Conservation (phyloP, 2,329 filamentous ascomycete species). For the Aquanectria penicillioides region DNA sequence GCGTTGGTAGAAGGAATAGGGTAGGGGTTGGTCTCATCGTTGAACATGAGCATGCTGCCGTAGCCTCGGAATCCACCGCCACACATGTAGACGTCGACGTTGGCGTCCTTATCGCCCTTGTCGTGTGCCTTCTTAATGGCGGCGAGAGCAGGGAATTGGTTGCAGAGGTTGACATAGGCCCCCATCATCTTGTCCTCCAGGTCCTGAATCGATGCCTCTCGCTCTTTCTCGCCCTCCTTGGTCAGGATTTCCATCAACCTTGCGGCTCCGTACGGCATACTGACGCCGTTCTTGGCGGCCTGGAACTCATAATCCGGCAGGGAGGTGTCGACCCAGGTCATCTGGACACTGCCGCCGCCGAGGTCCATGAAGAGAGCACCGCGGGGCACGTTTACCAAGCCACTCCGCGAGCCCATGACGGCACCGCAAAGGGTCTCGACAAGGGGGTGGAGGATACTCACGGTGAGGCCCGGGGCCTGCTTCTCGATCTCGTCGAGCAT, state of each 20-base stretch:
- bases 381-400: slow-evolving; percentile 67
- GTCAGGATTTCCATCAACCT: slow-evolving; percentile 63
- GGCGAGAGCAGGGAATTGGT: slow-evolving; percentile 60
- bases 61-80: slow-evolving; percentile 92
- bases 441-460: slow-evolving; percentile 78
- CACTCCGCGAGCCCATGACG: slow-evolving; percentile 80
- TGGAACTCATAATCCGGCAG: slow-evolving; percentile 57
- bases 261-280: slow-evolving; percentile 70
- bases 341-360: slow-evolving; percentile 76
- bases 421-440: slow-evolving; percentile 87
- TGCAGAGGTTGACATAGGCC: slow-evolving; percentile 66
- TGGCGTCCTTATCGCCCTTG: slow-evolving; percentile 42
- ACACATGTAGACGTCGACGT: slow-evolving; percentile 82
- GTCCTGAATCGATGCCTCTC: slow-evolving; percentile 45
- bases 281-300: slow-evolving; percentile 65
- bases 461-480: slow-evolving; percentile 70
- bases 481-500: slow-evolving; percentile 73
- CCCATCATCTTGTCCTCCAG: slow-evolving; percentile 67
- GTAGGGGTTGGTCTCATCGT: slow-evolving; percentile 78
- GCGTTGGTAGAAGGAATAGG: slow-evolving; percentile 86
- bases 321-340: slow-evolving; percentile 69
- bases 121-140: slow-evolving; percentile 49
- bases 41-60: slow-evolving; percentile 87
- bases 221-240: slow-evolving; percentile 40
- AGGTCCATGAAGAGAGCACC: slow-evolving; percentile 87